Conservation (phyloP, 768 basidiomycete species). For the Collybia sordida region DNA sequence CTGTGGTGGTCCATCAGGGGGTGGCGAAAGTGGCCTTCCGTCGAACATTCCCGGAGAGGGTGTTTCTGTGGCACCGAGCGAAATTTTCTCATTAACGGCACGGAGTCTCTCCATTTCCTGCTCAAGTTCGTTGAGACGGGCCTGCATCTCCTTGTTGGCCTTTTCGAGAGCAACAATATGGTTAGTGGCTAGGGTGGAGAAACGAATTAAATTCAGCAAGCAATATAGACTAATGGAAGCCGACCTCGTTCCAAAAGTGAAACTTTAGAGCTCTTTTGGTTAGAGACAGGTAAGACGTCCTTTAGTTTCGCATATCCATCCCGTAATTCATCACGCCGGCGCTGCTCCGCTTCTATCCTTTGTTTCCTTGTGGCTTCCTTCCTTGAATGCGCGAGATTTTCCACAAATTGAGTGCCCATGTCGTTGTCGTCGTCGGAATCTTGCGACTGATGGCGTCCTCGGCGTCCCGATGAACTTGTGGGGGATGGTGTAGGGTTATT, state of each 20-base stretch:
- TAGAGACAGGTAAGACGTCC: constrained; percentile 82
- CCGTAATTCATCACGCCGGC: constrained; percentile 83
- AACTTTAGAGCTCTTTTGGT: constrained; percentile 91
- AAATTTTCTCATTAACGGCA: constrained; percentile 81
- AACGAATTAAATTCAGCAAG: too few relatives aligned
- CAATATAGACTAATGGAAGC: constrained; percentile 19
- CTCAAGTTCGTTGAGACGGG: constrained; percentile 64
- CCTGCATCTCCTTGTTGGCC: constrained; percentile 68
- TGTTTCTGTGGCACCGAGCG: constrained; percentile 57
- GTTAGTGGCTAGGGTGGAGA: constrained; percentile 58
- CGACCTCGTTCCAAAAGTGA: constrained; percentile 84
- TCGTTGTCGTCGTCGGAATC: constrained; percentile 76
- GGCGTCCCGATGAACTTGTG: constrained; percentile 67
- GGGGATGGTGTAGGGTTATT: constrained; percentile 78
- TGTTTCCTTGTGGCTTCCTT: constrained; percentile 85
- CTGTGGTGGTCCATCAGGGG: constrained; percentile 50
- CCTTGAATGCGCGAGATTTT: constrained; percentile 72
- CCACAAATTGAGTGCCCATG: constrained; percentile 67
- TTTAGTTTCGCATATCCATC: constrained; percentile 89
- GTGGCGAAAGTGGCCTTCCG: constrained; percentile 63
- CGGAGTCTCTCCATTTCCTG: constrained; percentile 70
- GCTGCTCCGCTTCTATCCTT: constrained; percentile 88
- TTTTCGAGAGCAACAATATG: constrained; percentile 76
- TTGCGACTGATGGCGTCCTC: constrained; percentile 69
- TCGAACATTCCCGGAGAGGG: constrained; percentile 53